Base-by-base conservation (phyloP, 2,329 filamentous ascomycete genomes). In the Phaeosphaeria sp. region DNA sequence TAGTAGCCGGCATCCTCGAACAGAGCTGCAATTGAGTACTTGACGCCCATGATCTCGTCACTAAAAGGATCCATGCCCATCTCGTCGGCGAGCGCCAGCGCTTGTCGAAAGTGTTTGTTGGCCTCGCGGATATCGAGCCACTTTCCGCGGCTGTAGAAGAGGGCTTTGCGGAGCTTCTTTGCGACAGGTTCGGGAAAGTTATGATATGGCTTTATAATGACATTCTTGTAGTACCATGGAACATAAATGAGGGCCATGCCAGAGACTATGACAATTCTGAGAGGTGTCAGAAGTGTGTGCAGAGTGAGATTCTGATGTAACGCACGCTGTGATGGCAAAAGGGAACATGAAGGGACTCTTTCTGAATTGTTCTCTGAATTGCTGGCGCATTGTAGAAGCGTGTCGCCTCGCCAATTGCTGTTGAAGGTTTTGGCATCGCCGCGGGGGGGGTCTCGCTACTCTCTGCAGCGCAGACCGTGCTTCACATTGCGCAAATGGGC, bases 1-100 rank as follows among this genome's bases (percentile, higher is more conserved):
- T 88, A 88, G 68, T 90, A 86, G 30, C 88, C 84, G 17, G 91
- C 86, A 71, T 90, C 89, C 77, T 97, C 92, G 61, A 97, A 83
- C 83, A 96, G 88, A 9, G 85, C 84, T 1, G 92, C 88, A 8
- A 96, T 83, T 73, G 93, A 88, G 50, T 98, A 89, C 72, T 93
- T 92, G 51, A 98, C 88, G 8, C 95, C 95, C 66, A 97, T 84
- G 33, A 97, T 89, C 74, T 97, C 93, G 67, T 97, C 91, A 3
- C 91, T 93, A 74, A 93, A 96, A 0, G 91, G 92, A 72, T 98
- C 92, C 80, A 99, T 86, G 0, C 88, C 87, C 50, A 90, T 73
- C 69, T 92, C 88, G 49, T 88, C 81, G 56, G 92, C 92, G 51
- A 90, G 84, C 61, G 88, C 83, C 56, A 98, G 82, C 2, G 93